Conservation (phyloP, 148 eudicot species). For the Drosera capensis region DNA sequence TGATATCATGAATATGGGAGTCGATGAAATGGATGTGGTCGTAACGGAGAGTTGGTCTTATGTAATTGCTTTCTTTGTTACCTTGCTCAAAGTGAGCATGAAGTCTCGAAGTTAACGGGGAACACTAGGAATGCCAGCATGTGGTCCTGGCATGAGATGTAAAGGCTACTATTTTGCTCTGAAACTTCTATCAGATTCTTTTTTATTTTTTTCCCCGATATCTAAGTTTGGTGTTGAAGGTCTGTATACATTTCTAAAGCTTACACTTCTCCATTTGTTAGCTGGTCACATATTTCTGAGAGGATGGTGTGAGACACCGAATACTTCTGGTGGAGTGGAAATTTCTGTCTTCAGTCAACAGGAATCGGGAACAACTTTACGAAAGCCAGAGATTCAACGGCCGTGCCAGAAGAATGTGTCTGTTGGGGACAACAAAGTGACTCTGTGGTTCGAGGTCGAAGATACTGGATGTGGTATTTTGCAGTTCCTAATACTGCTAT, state of each 20-base stretch:
- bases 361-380: constrained; percentile 12
- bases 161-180: no score
- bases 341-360: constrained; percentile 15
- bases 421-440: constrained; percentile 41
- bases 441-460: constrained; percentile 89
- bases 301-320: constrained; percentile 75
- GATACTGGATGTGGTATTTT: constrained; percentile 84
- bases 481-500: neutral
- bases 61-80: no score
- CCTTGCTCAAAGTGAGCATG: no score
- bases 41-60: no score
- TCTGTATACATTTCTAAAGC: neutral
- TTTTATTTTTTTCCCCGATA: no score
- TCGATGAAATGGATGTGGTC: no score
- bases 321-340: constrained; percentile 12
- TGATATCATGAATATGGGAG: no score
- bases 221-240: neutral
- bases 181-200: no score
- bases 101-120: no score
- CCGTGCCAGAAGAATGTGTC: constrained; percentile 19
- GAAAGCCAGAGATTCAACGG: constrained; percentile 22
- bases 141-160: no score
- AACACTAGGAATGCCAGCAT: no score
- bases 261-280: constrained; percentile 11
- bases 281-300: constrained; percentile 81